A percentile compares a stretch with the other conserved stretches of the same genome.
These are phyloP conservation scores for Phaseolus lunatus DNA, from an alignment of 306 rosid genomes.

Conservation along the genomic window DNA sequence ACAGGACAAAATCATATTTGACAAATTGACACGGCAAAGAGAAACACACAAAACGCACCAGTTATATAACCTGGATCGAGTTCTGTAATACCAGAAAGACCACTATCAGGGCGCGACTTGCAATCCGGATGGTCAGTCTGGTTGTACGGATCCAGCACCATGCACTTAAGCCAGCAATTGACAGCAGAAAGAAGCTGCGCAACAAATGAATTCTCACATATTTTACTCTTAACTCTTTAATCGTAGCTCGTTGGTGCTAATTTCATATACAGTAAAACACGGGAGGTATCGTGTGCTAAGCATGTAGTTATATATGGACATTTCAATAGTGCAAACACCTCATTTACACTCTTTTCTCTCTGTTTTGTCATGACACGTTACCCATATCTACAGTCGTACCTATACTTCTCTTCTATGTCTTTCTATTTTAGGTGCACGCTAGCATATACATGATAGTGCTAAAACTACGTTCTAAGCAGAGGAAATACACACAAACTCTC, in stretches of 20 bases:
- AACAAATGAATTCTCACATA: slow-evolving; percentile 19
- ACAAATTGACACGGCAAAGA: not conserved
- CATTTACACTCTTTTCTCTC: not conserved
- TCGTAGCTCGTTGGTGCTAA: not conserved
- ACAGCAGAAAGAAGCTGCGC: slow-evolving; percentile 93
- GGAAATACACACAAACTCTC: slow-evolving; percentile 18
- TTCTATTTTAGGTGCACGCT: not conserved
- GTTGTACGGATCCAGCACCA: slow-evolving; percentile 86
- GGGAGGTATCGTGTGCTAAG: not conserved
- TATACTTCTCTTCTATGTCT: not conserved
- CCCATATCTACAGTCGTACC: not conserved
- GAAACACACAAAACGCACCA: slow-evolving; percentile 51
- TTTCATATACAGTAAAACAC: slow-evolving; percentile 1
- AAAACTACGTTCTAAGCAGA: not conserved
- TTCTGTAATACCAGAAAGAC: slow-evolving; percentile 97
- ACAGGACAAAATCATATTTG: not conserved
- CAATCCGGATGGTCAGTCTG: slow-evolving; percentile 97
- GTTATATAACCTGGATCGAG: slow-evolving; percentile 99
- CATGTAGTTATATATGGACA: not conserved
- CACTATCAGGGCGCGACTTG: slow-evolving; percentile 95
- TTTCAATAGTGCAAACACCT: not conserved
- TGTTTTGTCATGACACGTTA: not conserved
- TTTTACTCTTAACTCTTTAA: not conserved
- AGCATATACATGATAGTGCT: not conserved
- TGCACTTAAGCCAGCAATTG: slow-evolving; percentile 98